phyloP scores from a whole-genome alignment of 495 filamentous ascomycete genomes.

The Tuber indicum region DNA sequence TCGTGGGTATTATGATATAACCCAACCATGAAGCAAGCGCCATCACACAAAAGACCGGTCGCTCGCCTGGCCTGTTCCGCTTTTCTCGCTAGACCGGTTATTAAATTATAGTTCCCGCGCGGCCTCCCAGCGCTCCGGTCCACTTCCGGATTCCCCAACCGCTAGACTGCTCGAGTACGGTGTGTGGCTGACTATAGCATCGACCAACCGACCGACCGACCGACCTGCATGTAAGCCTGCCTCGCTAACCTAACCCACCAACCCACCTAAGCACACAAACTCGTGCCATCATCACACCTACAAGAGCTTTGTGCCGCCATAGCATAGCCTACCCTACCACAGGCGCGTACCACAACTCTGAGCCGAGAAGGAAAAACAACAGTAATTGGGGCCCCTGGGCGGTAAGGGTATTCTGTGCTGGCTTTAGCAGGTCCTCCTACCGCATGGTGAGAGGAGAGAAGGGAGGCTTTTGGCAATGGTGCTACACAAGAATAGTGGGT shows the following conservation, averaged over 20 bases:
- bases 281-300: background rate
- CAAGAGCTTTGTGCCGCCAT: background rate
- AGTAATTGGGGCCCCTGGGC: background rate
- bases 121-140: background rate
- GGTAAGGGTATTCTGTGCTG: background rate
- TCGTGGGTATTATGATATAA: no score
- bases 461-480: constrained; percentile 27
- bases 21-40: background rate
- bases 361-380: background rate
- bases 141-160: background rate
- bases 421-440: background rate
- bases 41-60: background rate
- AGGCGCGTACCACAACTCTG: background rate
- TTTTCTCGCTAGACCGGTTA: no score
- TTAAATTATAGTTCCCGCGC: background rate
- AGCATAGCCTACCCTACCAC: background rate
- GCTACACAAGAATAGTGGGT: constrained; percentile 33
- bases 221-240: background rate
- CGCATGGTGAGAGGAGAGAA: background rate
- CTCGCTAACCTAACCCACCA: background rate
- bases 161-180: background rate
- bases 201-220: background rate
- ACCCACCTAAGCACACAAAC: background rate
- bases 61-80: background rate
- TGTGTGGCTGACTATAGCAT: background rate